Base-by-base conservation (phyloP, 1,284 basidiomycete species). In the Schizophyllum commune region DNA sequence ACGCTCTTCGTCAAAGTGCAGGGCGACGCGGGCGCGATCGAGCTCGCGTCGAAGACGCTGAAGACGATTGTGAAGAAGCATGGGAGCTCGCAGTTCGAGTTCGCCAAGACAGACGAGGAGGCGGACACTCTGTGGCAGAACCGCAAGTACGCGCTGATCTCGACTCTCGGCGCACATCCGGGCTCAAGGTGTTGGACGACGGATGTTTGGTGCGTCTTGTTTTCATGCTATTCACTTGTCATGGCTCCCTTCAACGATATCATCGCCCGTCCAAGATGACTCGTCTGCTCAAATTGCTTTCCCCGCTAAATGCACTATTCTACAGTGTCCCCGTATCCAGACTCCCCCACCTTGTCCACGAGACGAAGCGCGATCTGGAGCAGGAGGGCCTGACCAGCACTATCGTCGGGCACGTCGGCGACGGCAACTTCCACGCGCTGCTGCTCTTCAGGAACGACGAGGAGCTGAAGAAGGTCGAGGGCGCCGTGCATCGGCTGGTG, bases 1-100 rank as follows among this genome's bases (percentile, higher is more conserved):
- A 88, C 88, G 0, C 80, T 96, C 13, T 95, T 96, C 77, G 91
- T 97, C 79, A 97, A 96, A 73, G 84, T 96, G 60, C 92, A 94
- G 74, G 86, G 87, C 9, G 84, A 91, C 47, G 76, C 82, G 1
- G 74, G 78, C 2, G 79, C 84, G 4, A 87, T 93, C 65, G 72
- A 83, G 19, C 79, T 83, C 34, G 83, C 91, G 0, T 83, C 89
- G 1, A 77, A 81, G 56, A 73, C 77, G 4, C 81, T 92, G 52
- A 75, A 85, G 66, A 68, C 72, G 11, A 84, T 95, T 53, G 81
- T 87, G 9, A 78, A 83, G 63, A 83, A 79, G 66, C 86, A 95
- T 69, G 83, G 86, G 1, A 86, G 91, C 58, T 77, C 73, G 8
- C 39, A 47, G 39, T 92, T 95, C 66, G 79, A 88, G 67, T 92